Conservation (phyloP, 148 eudicot species). For the Talinum fruticosum region DNA sequence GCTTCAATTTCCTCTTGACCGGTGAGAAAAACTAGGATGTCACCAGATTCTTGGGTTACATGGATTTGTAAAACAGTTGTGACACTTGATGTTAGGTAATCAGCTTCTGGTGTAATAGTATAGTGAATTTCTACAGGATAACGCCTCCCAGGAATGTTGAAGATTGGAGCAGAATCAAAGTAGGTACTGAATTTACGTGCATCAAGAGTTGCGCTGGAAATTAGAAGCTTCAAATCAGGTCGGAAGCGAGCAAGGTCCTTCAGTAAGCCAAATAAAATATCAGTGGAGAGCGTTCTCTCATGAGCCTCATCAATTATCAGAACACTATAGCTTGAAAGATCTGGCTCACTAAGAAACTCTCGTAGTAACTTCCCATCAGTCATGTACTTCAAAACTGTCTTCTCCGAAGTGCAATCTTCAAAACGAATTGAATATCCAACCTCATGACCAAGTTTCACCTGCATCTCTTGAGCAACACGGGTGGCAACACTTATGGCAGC, state of each 20-base stretch:
- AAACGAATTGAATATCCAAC: slow-evolving; percentile 73
- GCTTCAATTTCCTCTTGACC: not conserved
- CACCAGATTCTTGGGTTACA: not conserved
- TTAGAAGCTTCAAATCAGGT: slow-evolving; percentile 62
- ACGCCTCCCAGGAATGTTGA: slow-evolving; percentile 72
- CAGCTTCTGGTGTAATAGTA: not conserved
- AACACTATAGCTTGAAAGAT: slow-evolving; percentile 18
- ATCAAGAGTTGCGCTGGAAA: slow-evolving; percentile 75
- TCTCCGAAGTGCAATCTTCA: slow-evolving; percentile 73
- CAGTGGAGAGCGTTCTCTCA: slow-evolving; percentile 61
- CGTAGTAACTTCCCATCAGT: slow-evolving; percentile 71
- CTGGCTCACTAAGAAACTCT: slow-evolving; percentile 67
- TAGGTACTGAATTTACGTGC: slow-evolving; percentile 71
- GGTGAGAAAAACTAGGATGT: not conserved
- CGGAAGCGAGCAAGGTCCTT: slow-evolving; percentile 72
- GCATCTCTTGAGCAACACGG: slow-evolving; percentile 1
- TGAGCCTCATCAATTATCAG: too few species aligned
- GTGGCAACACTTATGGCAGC: not conserved
- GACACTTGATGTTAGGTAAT: not conserved
- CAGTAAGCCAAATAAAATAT: slow-evolving; percentile 62
- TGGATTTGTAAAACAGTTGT: not conserved
- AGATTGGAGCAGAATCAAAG: slow-evolving; percentile 66
- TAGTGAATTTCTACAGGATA: not conserved
- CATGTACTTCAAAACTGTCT: slow-evolving; percentile 68
- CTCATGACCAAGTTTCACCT: slow-evolving; percentile 21